Conservation (phyloP, 2,329 filamentous ascomycete genomes). For the Verticillium nubilum region DNA sequence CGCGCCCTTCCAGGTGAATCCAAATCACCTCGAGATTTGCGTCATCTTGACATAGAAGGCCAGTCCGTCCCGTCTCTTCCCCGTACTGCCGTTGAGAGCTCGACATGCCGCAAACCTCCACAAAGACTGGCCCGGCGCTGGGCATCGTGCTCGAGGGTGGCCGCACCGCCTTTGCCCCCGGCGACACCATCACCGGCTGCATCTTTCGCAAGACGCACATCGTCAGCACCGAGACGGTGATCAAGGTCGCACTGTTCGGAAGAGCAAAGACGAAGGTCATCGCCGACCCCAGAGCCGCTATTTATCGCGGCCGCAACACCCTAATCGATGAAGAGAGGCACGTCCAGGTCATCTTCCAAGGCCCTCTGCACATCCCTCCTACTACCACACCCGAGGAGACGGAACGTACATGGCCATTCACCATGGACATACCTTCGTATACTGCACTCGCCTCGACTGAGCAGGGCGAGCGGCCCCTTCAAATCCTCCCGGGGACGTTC, state of each 20-base stretch:
- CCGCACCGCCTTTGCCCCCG: slow-evolving; percentile 7
- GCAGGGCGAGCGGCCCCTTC: not conserved
- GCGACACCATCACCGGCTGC: slow-evolving; percentile 20
- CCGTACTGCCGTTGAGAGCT: too few species aligned
- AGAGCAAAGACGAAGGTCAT: slow-evolving; percentile 15
- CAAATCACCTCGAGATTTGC: too few species aligned
- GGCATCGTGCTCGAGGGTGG: not conserved
- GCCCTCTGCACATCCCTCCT: slow-evolving; percentile 18
- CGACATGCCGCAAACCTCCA: not conserved
- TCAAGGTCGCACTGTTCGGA: slow-evolving; percentile 18
- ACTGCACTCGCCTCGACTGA: not conserved
- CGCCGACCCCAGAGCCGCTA: slow-evolving; percentile 2
- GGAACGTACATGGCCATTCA: slow-evolving; percentile 20
- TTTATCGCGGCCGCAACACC: slow-evolving; percentile 17
- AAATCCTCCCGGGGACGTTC: slow-evolving; percentile 12
- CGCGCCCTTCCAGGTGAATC: too few species aligned
- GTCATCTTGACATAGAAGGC: too few species aligned
- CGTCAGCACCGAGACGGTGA: slow-evolving; percentile 13
- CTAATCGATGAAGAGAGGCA: slow-evolving; percentile 14
- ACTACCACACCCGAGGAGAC: not conserved
- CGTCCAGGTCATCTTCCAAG: slow-evolving; percentile 12
- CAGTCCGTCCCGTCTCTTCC: too few species aligned
- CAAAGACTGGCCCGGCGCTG: not conserved
- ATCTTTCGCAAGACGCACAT: slow-evolving; percentile 15
- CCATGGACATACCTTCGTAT: slow-evolving; percentile 18